Conservation (phyloP, 805 yeast species). For the Hanseniaspora taiwanica region DNA sequence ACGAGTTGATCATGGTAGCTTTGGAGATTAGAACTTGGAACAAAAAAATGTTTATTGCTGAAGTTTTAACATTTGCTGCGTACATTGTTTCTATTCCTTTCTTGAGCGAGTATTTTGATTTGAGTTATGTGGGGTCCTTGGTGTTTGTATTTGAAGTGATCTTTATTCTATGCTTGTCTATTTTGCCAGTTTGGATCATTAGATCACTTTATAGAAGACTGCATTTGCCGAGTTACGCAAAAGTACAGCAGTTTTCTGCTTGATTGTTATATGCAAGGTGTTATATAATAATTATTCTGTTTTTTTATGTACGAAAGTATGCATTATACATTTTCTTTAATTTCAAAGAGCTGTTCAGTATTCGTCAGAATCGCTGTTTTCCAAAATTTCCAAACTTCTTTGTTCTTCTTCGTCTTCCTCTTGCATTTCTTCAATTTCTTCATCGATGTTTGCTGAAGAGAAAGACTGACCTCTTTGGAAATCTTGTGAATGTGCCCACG, state of each 20-base stretch:
- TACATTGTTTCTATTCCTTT: slow-evolving; percentile 74
- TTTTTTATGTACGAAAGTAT: too few species aligned
- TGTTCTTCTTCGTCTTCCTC: slow-evolving; percentile 6
- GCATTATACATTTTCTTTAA: not conserved
- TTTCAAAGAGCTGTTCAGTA: not conserved
- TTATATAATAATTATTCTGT: too few species aligned
- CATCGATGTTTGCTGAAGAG: slow-evolving; percentile 15
- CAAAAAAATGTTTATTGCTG: slow-evolving; percentile 57
- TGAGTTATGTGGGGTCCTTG: slow-evolving; percentile 43
- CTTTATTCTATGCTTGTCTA: slow-evolving; percentile 51
- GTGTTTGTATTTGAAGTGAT: slow-evolving; percentile 57
- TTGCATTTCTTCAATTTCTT: slow-evolving; percentile 18
- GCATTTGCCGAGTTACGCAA: slow-evolving; percentile 93
- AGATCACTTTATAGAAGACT: slow-evolving; percentile 61
- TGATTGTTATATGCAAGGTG: too few species aligned
- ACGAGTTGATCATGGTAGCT: slow-evolving; percentile 89
- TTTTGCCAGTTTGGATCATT: slow-evolving; percentile 82
- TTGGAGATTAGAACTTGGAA: slow-evolving; percentile 90
- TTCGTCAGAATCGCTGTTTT: not conserved
- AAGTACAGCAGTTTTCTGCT: slow-evolving; percentile 59
- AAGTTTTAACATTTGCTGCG: slow-evolving; percentile 51
- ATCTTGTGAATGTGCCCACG: slow-evolving; percentile 72
- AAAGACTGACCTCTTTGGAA: slow-evolving; percentile 45
- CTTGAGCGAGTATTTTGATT: slow-evolving; percentile 73
- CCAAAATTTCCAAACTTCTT: not conserved